Evolutionary conservation across 345 rosid species (phyloP), one percentile per base, ranked within the genome.

Genomic region (Hirschfeldia incana): DNA sequence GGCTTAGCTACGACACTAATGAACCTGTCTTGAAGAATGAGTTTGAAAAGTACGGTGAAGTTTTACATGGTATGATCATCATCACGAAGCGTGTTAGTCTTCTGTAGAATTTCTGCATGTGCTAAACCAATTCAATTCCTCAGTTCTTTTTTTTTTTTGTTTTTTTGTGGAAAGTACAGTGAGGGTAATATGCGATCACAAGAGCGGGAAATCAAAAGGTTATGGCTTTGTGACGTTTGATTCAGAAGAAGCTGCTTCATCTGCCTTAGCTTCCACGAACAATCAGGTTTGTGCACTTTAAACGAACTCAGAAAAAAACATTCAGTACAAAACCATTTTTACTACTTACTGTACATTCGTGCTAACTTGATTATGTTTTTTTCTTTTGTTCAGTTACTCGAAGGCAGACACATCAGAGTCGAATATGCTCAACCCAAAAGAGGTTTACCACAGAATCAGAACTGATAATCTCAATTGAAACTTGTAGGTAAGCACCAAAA

Each of bases 1-100:
- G 97, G 60, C 91, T 93, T 74, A 85, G 83, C 0, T 85, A 85
- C 69, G 94, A 92, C 67, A 89, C 92, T 1, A 92, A 89, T 36
- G 96, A 92, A 75, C 82, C 90, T 11, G 83, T 86, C 63, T 74
- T 89, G 75, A 88, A 82, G 79, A 84, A 77, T 58, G 86, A 85
- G 67, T 87, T 89, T 73, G 80, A 61, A 42, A 73, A 73, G 36
- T 83, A 84, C 27, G 97, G 95, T 53, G 83, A 88, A 65, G 81
- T 92, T 57, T 27, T 89, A 39, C 78, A 74, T 15, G 84, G 84
- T 82, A 69, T 16, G 26, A 27, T 69, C 29, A 1, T 4, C 5
- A 16, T 4, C 5, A 16, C 36, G 27, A 10, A 57, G 16, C 33
- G 7, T 12, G 17, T 15, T 28, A 3, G 1, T 33, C 67, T 59